A percentile compares a stretch with the other conserved stretches of the same genome.
phyloP scores from a whole-genome alignment of 2,329 filamentous ascomycete genomes.

The Fusarium tjaetaba region DNA sequence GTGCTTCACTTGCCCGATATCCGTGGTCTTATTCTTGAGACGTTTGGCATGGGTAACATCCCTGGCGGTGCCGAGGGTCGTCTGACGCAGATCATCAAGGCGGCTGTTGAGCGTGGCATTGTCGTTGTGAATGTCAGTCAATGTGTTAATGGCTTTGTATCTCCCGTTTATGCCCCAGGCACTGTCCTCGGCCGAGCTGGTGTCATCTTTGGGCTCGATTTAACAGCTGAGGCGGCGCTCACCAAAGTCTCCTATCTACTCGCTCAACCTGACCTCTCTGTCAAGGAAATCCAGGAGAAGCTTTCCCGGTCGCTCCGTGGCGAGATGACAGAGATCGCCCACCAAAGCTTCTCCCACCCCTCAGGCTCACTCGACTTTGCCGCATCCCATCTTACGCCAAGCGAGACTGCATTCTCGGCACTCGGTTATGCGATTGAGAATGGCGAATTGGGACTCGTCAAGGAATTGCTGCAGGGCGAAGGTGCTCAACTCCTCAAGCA shows the following conservation, averaged over 20 bases:
- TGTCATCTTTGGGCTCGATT: constrained; percentile 87
- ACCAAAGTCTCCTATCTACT: constrained; percentile 91
- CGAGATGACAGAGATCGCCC: constrained; percentile 81
- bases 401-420: constrained; percentile 75
- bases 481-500: constrained; percentile 75
- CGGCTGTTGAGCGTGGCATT: constrained; percentile 81
- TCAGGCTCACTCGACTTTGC: constrained; percentile 60
- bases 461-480: constrained; percentile 73
- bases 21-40: constrained; percentile 86
- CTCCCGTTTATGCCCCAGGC: constrained; percentile 79
- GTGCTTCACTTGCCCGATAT: constrained; percentile 81
- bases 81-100: constrained; percentile 79
- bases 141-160: constrained; percentile 81
- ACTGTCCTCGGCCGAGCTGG: constrained; percentile 83
- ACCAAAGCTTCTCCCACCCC: constrained; percentile 81
- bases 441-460: constrained; percentile 72
- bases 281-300: constrained; percentile 71
- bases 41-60: constrained; percentile 92
- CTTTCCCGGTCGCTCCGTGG: constrained; percentile 84
- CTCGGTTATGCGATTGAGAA: constrained; percentile 83
- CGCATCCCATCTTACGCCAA: constrained; percentile 55
- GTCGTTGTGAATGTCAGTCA: constrained; percentile 93
- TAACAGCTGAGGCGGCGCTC: constrained; percentile 90
- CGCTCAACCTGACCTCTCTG: constrained; percentile 70
- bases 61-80: constrained; percentile 83